Conservation (phyloP, 352 stramenopile genomes). For the Pythium chondricola region DNA sequence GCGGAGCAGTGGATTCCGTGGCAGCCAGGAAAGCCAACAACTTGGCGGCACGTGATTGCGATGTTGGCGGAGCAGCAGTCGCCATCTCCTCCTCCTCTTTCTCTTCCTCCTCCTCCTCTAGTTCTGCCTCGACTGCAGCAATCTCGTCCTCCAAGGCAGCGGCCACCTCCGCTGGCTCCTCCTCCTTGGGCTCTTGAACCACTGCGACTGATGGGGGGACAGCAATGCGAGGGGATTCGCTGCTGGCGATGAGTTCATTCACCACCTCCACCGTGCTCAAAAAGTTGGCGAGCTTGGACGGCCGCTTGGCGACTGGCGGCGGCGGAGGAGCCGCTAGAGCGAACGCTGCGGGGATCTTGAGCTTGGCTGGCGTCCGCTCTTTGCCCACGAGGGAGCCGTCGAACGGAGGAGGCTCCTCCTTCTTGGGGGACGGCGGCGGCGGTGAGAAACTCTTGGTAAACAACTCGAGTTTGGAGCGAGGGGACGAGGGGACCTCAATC, state of each 20-base stretch:
- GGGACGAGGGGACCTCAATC: conserved; percentile 5
- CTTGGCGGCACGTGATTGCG: neutral
- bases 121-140: conserved; percentile 18
- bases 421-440: neutral
- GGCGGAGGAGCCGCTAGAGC: neutral
- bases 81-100: conserved; percentile 9
- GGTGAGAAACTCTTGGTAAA: conserved; percentile 15
- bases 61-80: neutral
- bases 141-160: neutral
- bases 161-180: neutral
- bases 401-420: neutral
- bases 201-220: neutral
- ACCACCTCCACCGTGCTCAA: conserved; percentile 51
- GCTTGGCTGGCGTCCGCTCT: conserved; percentile 19
- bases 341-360: conserved; percentile 31
- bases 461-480: conserved; percentile 8
- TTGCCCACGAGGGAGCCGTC: neutral
- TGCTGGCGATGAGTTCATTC: conserved; percentile 6
- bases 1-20: neutral
- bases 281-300: conserved; percentile 59
- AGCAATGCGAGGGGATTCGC: neutral
- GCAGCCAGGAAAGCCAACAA: conserved; percentile 11
- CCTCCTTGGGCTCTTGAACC: neutral
- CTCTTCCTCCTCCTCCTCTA: conserved; percentile 1
- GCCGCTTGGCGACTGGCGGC: neutral